Conservation (phyloP, 306 rosid species). For the Calophaca sinica region DNA sequence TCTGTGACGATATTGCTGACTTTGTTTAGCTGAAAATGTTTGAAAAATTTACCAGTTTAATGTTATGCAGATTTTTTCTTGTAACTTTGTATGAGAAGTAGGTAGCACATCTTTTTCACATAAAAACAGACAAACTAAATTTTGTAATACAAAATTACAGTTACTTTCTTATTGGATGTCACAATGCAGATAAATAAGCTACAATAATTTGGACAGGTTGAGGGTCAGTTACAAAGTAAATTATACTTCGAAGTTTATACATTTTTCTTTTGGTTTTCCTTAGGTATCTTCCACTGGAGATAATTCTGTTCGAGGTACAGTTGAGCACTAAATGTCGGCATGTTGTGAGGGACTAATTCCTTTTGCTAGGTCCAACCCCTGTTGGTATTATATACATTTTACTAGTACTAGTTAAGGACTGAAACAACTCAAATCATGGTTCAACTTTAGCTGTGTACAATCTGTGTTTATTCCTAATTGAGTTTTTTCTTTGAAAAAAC, state of each 20-base stretch:
- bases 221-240: background rate
- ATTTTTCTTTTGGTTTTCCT: background rate
- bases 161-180: background rate
- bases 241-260: background rate
- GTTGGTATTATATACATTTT: background rate
- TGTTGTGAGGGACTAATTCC: too few relatives aligned
- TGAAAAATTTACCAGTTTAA: background rate
- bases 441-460: background rate
- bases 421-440: background rate
- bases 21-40: slow-evolving; percentile 24
- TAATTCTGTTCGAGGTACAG: too few relatives aligned
- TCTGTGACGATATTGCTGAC: background rate
- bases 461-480: background rate
- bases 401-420: too few relatives aligned
- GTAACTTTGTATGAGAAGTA: background rate
- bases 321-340: too few relatives aligned
- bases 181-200: background rate
- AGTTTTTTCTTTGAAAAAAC: background rate
- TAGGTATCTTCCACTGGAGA: too few relatives aligned
- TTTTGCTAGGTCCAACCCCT: too few relatives aligned
- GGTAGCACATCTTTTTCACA: background rate
- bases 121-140: background rate
- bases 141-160: background rate
- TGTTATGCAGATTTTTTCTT: background rate
- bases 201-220: background rate